Base-by-base conservation (phyloP, 1,284 basidiomycete genomes). In the Boletus holoroseus region DNA sequence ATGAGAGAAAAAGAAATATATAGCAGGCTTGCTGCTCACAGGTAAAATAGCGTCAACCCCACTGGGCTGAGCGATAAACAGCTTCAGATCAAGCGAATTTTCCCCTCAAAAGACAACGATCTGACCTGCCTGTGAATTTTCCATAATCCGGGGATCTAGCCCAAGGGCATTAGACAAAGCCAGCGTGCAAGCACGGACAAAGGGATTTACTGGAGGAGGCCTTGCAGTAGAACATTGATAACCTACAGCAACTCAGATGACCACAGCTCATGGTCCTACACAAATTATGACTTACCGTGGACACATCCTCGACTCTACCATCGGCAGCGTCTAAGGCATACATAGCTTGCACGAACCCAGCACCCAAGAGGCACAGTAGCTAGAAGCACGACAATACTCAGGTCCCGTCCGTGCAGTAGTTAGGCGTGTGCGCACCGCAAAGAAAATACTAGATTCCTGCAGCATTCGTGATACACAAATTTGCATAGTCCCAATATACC, bases 281-380 rank as follows among this genome's bases (percentile, higher is more conserved):
- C 27, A 39, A 41, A 34, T 26, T 8, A 18, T 2, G 41, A 56
- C 69, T 57, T 59, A 84, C 83, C 37, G 66, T 62, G 2, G 65
- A 66, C 3, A 76, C 70, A 27, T 79, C 73, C 50, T 88, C 84
- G 1, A 76, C 76, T 35, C 79, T 75, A 16, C 91, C 91, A 68
- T 96, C 93, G 3, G 93, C 91, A 28, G 89, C 91, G 63, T 96
- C 93, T 26, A 96, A 74, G 1, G 94, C 93, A 62, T 88, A 92
- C 57, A 95, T 73, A 1, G 83, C 89, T 69, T 94, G 93, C 16
- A 79, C 76, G 64, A 96, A 96, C 1, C 94, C 94, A 34, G 91
- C 67, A 7, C 81, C 88, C 49, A 95, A 77, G 32, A 96, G 76
- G 5, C 83, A 89, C 7, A 94, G 73, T 28, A 94, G 73, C 82